A percentile compares a stretch with the other conserved stretches of the same genome.
Evolutionary conservation across 2,329 filamentous ascomycete genomes (phyloP).

Genomic region (Monilinia aucupariae): DNA sequence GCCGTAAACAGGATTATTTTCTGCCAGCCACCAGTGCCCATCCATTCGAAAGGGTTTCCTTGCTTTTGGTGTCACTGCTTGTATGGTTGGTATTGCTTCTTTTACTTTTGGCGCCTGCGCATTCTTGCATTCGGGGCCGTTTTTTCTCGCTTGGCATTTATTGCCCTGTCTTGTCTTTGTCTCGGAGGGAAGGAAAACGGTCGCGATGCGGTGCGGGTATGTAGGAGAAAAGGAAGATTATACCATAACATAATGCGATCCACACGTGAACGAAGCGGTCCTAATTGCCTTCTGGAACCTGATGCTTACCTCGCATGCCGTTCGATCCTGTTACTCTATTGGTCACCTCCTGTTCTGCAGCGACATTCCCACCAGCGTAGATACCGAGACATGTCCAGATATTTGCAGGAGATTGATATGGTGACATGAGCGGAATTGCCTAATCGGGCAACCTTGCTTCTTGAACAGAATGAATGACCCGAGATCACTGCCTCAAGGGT

Average conservation of each 20-base stretch:
- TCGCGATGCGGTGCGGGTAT: background rate
- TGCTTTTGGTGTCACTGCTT: background rate
- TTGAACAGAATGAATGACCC: background rate
- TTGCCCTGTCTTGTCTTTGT: background rate
- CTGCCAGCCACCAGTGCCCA: background rate
- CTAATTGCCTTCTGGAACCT: background rate
- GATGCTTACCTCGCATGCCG: background rate
- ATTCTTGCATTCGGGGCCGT: background rate
- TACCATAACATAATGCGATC: background rate
- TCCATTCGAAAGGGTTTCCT: background rate
- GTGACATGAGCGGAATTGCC: background rate
- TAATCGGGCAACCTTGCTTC: background rate
- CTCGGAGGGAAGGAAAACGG: background rate
- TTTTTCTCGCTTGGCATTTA: background rate
- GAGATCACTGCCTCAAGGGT: background rate
- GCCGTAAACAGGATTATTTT: background rate
- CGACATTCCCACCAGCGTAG: background rate
- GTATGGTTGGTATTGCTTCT: background rate
- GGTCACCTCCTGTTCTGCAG: background rate
- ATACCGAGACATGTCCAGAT: background rate
- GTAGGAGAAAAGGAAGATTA: background rate
- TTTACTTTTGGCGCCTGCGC: background rate
- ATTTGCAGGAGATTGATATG: background rate
- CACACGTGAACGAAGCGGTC: background rate
- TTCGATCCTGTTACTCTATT: background rate